Percentiles rank a stretch among this genome's conserved stretches.
Evolutionary conservation across 1,284 basidiomycete genomes (phyloP).

Genomic region (Phellopilus nigrolimitatus): DNA sequence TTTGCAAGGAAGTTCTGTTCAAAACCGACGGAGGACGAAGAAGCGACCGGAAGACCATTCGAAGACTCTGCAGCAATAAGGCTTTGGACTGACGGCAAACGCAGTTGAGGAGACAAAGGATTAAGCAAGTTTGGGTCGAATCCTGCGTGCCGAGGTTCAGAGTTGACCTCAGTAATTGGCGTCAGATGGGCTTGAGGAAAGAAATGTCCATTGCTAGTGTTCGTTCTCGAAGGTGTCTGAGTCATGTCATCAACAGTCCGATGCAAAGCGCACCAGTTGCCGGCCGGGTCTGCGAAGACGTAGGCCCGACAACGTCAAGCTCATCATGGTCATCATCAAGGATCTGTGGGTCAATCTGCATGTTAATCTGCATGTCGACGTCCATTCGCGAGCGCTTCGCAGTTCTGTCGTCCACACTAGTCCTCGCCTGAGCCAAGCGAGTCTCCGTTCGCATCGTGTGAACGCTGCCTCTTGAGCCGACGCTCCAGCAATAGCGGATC

Average conservation of each 20-base stretch:
- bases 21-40: background rate
- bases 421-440: constrained; percentile 54
- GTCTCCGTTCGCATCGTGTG: constrained; percentile 52
- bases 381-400: constrained; percentile 51
- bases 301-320: constrained; percentile 37
- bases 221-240: constrained; percentile 22
- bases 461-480: constrained; percentile 63
- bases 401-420: constrained; percentile 32
- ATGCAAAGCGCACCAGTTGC: constrained; percentile 43
- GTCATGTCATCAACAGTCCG: constrained; percentile 22
- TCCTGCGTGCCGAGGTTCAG: constrained; percentile 32
- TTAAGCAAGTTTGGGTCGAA: constrained; percentile 57
- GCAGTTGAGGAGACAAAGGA: constrained; percentile 38
- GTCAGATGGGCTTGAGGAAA: constrained; percentile 21
- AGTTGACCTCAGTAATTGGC: constrained; percentile 3
- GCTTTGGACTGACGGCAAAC: constrained; percentile 20
- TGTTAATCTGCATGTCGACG: constrained; percentile 37
- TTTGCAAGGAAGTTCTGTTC: constrained; percentile 2
- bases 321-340: constrained; percentile 41
- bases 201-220: constrained; percentile 29
- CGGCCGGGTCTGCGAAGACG: constrained; percentile 28
- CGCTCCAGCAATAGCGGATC: constrained; percentile 71
- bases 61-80: background rate
- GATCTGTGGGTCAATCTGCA: too few species aligned
- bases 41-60: background rate